phyloP scores from a whole-genome alignment of 257 asterid species.

The Solanum piurae region DNA sequence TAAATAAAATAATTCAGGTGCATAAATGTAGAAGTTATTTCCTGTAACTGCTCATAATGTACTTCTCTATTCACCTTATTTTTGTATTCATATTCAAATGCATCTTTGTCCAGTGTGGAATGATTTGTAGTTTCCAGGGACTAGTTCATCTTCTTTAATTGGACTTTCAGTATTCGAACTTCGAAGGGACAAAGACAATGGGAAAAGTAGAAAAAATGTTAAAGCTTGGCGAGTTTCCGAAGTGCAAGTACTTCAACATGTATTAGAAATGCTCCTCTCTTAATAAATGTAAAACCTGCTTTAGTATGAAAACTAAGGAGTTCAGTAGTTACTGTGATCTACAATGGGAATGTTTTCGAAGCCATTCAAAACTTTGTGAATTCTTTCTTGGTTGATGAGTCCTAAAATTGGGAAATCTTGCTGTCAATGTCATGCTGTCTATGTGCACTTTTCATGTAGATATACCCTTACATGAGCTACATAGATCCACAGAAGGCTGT shows the following conservation, averaged over 20 bases:
- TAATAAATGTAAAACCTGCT: not conserved
- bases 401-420: not conserved
- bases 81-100: not conserved
- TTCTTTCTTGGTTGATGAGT: not conserved
- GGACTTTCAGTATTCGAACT: not conserved
- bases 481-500: constrained; percentile 64
- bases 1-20: not conserved
- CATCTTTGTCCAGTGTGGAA: not conserved
- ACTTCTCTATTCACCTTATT: not conserved
- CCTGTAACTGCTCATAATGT: not conserved
- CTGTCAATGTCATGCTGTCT: not conserved
- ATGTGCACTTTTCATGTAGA: not conserved
- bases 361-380: not conserved
- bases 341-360: not conserved
- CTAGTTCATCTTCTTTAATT: not conserved
- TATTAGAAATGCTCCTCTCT: not conserved
- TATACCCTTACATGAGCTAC: constrained; percentile 36
- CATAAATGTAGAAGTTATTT: not conserved
- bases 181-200: not conserved
- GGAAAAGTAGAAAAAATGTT: not conserved
- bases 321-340: not conserved
- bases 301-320: not conserved
- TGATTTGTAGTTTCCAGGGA: not conserved
- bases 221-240: not conserved
- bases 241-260: not conserved